Base-by-base conservation (phyloP, 2,329 filamentous ascomycete species). In the Monosporascus sp. region DNA sequence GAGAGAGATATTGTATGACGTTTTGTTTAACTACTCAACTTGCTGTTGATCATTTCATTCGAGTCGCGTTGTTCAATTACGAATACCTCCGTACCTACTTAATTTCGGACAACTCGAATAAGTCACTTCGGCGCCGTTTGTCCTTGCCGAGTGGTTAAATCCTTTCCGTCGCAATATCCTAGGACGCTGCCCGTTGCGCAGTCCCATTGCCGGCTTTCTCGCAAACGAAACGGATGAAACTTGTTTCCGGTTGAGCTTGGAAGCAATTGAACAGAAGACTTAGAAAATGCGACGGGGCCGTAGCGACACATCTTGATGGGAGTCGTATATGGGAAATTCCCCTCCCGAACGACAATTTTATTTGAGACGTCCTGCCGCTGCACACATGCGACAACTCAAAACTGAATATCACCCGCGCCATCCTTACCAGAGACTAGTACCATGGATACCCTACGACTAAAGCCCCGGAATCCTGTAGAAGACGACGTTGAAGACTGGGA, bases 401-500 rank as follows among this genome's bases (percentile, higher is more conserved):
- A 6, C 42, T 6, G 20, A 6, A 31, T 25, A 24, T 24, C 15
- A 31, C 24, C 17, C 11, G 22, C 20, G 5, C n/a, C 5, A 25
- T 46, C 20, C 22, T 46, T 27, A 46, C 42, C 24, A 44, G 7
- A 52, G 38, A 31, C 50, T 42, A 65, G 63, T 63, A 69, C 61
- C 55, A 84, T 86, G 78, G 81, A 82, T 49, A 70, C 78, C 44
- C 65, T 82, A 64, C 76, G 75, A 60, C 69, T 82, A 41, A 82
- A 81, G 66, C 72, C 73, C 42, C 72, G 78, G 51, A 73, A 73
- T 56, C 74, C 82, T 47, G 78, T 81, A 61, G 78, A 81, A 67
- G 80, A 83, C 54, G 73, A 76, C 18, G 79, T 92, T 58, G 89
- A 93, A 70, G 85, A 82, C 70, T 94, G 88, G 83, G 88, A 92